These are phyloP conservation scores for Ploettnerulaceae sp. DNA, from an alignment of 2,329 filamentous ascomycete genomes.

Conservation along the genomic window DNA sequence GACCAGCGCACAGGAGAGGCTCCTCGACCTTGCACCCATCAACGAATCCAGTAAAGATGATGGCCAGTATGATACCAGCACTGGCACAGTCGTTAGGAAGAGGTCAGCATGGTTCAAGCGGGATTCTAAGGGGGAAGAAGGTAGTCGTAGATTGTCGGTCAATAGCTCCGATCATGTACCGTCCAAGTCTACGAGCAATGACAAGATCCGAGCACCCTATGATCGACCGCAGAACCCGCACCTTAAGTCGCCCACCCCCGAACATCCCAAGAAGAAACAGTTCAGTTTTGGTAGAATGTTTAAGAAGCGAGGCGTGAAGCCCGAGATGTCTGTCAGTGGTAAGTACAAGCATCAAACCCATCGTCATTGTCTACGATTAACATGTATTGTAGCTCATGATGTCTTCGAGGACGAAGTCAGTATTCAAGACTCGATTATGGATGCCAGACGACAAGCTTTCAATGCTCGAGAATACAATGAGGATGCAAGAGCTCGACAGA, in stretches of 20 bases:
- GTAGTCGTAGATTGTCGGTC: slow-evolving; percentile 18
- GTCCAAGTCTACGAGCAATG: slow-evolving; percentile 21
- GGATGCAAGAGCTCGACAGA: slow-evolving; percentile 39
- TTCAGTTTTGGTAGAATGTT: slow-evolving; percentile 31
- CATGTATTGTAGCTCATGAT: slow-evolving; percentile 22
- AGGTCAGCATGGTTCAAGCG: slow-evolving; percentile 33
- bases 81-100: slow-evolving; percentile 29
- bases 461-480: slow-evolving; percentile 36
- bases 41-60: slow-evolving; percentile 17
- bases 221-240: slow-evolving; percentile 32
- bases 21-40: slow-evolving; percentile 20
- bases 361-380: slow-evolving; percentile 10
- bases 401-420: slow-evolving; percentile 27
- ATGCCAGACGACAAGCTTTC: slow-evolving; percentile 21
- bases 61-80: slow-evolving; percentile 20
- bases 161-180: slow-evolving; percentile 9
- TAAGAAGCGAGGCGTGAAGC: slow-evolving; percentile 27
- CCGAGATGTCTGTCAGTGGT: slow-evolving; percentile 30
- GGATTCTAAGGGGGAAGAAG: slow-evolving; percentile 27
- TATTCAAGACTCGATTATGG: slow-evolving; percentile 25
- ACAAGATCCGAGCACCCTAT: slow-evolving; percentile 8
- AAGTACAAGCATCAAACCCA: slow-evolving; percentile 13
- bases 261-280: slow-evolving; percentile 27
- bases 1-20: slow-evolving; percentile 7
- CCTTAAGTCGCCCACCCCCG: slow-evolving; percentile 4